Conservation (phyloP, 2,329 filamentous ascomycete species). For the Colletotrichum spinosum region DNA sequence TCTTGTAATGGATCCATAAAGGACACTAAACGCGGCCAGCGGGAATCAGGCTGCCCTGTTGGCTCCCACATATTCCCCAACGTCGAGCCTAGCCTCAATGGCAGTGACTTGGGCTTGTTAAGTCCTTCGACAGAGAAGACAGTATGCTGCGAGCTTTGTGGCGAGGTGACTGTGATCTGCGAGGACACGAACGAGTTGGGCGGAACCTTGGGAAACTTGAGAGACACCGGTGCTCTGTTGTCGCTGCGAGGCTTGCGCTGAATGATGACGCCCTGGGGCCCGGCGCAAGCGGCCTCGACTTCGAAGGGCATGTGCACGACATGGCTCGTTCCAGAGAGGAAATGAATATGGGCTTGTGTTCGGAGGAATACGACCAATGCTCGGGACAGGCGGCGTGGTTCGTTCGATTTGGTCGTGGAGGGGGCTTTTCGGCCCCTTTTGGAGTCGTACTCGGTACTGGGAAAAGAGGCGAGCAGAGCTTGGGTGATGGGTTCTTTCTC, state of each 20-base stretch:
- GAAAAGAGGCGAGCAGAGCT: conserved; percentile 87
- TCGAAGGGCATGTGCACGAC: conserved; percentile 95
- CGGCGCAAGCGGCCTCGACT: conserved; percentile 86
- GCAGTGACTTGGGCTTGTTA: conserved; percentile 66
- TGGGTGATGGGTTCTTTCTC: conserved; percentile 91
- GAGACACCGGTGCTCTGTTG: conserved; percentile 60
- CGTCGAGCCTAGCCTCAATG: conserved; percentile 63
- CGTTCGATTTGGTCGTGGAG: conserved; percentile 28
- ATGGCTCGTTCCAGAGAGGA: conserved; percentile 87
- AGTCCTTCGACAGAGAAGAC: conserved; percentile 69
- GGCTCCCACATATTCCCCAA: conserved; percentile 70
- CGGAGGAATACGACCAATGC: conserved; percentile 92
- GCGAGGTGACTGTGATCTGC: conserved; percentile 66
- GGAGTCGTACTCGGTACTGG: conserved; percentile 59
- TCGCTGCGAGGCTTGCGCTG: conserved; percentile 78
- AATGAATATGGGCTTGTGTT: conserved; percentile 93
- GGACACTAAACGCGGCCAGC: conserved; percentile 82
- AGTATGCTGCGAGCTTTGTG: conserved; percentile 60
- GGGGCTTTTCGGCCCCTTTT: conserved; percentile 28
- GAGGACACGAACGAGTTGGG: conserved; percentile 87
- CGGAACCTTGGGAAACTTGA: conserved; percentile 73
- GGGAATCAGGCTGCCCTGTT: conserved; percentile 65
- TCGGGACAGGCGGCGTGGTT: conserved; percentile 58
- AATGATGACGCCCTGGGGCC: conserved; percentile 84
- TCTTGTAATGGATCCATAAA: conserved; percentile 89